Percentiles rank a stretch among this genome's conserved stretches.
These are phyloP conservation scores for Emydomyces testavorans DNA, from an alignment of 2,329 filamentous ascomycete genomes.

Conservation along the genomic window DNA sequence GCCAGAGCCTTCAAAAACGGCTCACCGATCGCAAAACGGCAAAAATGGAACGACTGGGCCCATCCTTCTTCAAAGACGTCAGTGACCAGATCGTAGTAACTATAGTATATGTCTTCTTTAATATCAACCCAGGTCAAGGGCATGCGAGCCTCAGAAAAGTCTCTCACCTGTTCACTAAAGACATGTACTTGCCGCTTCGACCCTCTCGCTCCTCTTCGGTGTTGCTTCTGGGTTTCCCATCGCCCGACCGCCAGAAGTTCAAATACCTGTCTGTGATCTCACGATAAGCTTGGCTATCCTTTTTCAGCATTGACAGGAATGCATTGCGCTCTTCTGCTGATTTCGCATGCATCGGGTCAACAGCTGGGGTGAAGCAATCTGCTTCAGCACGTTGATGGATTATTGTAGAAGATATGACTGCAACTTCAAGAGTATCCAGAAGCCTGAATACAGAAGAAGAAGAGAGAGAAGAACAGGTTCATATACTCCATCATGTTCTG, in stretches of 20 bases:
- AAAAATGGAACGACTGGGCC: conserved; percentile 20
- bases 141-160: no score
- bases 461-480: no score
- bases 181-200: conserved; percentile 8
- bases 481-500: no score
- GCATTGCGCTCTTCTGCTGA: conserved; percentile 9
- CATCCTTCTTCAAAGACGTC: conserved; percentile 18
- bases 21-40: conserved; percentile 18
- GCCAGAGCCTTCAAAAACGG: conserved; percentile 16
- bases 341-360: conserved; percentile 10
- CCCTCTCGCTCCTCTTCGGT: conserved; percentile 9
- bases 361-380: neutral
- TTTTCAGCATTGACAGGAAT: conserved; percentile 11
- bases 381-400: neutral
- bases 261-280: conserved; percentile 9
- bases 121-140: no score
- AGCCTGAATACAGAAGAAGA: no score
- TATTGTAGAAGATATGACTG: neutral
- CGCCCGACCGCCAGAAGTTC: conserved; percentile 3
- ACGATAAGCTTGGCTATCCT: conserved; percentile 9
- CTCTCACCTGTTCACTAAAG: conserved; percentile 8
- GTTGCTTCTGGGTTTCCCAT: conserved; percentile 4
- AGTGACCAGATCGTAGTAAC: conserved; percentile 20
- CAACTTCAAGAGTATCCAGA: no score
- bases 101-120: no score